Evolutionary conservation across 495 filamentous ascomycete species (phyloP), one percentile per base, ranked within the genome.

Genomic region (Physcia stellaris): DNA sequence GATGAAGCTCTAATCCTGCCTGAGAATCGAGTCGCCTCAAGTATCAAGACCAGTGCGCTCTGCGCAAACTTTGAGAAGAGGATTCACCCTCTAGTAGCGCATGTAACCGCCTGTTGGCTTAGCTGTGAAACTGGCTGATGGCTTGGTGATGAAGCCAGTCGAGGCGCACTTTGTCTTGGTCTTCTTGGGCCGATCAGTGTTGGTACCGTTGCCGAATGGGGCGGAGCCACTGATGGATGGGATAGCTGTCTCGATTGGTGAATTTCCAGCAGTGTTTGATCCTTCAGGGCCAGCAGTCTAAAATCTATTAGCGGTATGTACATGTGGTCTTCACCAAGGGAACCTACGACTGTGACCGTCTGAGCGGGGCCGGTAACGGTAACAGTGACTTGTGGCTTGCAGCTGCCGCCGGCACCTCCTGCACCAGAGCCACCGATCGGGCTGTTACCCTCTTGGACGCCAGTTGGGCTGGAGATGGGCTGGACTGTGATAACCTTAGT

Each of bases 301-400:
- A n/a, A n/a, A n/a, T n/a, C n/a, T n/a, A n/a, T n/a, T n/a, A n/a
- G n/a, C n/a, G n/a, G n/a, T n/a, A n/a, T n/a, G n/a, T n/a, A n/a
- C n/a, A n/a, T n/a, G n/a, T n/a, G n/a, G n/a, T n/a, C n/a, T n/a
- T n/a, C n/a, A n/a, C n/a, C n/a, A n/a, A n/a, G n/a, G 13, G 22
- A 43, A 56, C 61, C 38, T 58, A 66, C 64, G 42, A 62, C 59
- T 40, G 64, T 63, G 53, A 65, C 54, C 12, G 59, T 62, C 18
- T 54, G 44, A 13, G 50, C 55, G 11, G 43, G 19, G 13, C 53
- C 54, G 17, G 60, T 57, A 35, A 63, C 58, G 20, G 62, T 68
- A 15, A 61, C 62, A 39, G 58, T 61, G 18, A 52, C 49, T 29
- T 49, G 52, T 30, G 35, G 34, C 20, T 35, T 24, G 16, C 37